These are phyloP conservation scores for Nemania sp. DNA, from an alignment of 2,329 filamentous ascomycete genomes.

Conservation along the genomic window DNA sequence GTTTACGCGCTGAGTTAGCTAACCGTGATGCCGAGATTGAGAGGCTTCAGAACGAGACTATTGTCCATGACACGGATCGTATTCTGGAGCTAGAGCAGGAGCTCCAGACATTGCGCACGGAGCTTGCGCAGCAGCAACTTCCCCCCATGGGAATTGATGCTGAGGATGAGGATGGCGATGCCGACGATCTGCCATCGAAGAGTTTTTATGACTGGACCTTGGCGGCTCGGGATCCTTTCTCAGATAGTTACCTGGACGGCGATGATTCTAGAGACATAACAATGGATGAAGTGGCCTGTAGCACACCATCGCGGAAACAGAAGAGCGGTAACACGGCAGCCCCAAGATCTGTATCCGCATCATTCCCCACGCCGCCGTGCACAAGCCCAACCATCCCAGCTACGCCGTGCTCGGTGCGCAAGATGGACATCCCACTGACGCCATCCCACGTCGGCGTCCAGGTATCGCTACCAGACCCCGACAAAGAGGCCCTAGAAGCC, in stretches of 20 bases:
- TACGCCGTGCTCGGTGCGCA: constrained; percentile 55
- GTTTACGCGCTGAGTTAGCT: constrained; percentile 62
- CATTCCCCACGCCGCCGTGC: constrained; percentile 67
- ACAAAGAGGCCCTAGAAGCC: constrained; percentile 58
- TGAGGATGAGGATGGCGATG: constrained; percentile 31
- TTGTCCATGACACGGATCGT: constrained; percentile 58
- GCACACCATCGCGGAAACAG: constrained; percentile 60
- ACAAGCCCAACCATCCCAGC: constrained; percentile 57
- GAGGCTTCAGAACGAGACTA: constrained; percentile 62
- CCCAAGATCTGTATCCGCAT: constrained; percentile 43
- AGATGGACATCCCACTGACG: constrained; percentile 34
- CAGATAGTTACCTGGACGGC: constrained; percentile 57
- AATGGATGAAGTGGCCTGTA: constrained; percentile 63
- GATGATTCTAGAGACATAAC: constrained; percentile 63
- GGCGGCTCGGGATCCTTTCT: constrained; percentile 61
- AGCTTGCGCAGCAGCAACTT: constrained; percentile 31
- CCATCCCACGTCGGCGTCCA: constrained; percentile 58
- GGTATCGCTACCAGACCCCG: constrained; percentile 56
- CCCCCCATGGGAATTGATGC: not conserved
- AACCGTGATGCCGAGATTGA: constrained; percentile 66
- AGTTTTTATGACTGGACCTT: constrained; percentile 63
- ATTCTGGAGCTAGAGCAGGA: constrained; percentile 55
- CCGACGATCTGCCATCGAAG: constrained; percentile 29
- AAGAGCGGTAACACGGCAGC: constrained; percentile 25
- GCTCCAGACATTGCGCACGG: constrained; percentile 50